Conservation (phyloP, 2,329 filamentous ascomycete genomes). For the Gliomastix tumulicola region DNA sequence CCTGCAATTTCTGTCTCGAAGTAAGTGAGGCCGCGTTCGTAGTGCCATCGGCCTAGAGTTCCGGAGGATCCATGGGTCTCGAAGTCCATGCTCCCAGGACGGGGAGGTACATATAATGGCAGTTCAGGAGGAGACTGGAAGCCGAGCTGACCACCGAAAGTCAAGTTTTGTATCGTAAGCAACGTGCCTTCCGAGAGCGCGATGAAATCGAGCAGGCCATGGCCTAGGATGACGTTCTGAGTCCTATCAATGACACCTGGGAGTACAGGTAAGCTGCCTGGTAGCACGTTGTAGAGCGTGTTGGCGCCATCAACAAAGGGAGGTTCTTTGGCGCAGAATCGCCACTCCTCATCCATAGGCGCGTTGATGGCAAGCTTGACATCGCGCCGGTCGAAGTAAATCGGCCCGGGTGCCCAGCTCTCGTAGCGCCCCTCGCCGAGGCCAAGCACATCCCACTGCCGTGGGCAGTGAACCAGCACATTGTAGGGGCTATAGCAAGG, state of each 20-base stretch:
- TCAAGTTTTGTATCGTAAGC: constrained; percentile 72
- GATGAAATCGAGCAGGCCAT: constrained; percentile 65
- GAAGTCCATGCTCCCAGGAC: constrained; percentile 35
- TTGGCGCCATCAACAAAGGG: constrained; percentile 30
- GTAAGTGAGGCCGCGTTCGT: constrained; percentile 69
- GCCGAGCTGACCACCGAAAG: constrained; percentile 63
- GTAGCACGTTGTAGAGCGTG: constrained; percentile 25
- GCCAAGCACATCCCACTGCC: constrained; percentile 64
- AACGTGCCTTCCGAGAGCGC: constrained; percentile 63
- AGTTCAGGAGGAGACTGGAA: constrained; percentile 52
- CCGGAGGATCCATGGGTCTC: constrained; percentile 29
- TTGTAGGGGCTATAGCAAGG: constrained; percentile 78
- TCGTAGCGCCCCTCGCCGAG: constrained; percentile 47
- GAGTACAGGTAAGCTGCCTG: constrained; percentile 27
- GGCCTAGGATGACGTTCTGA: constrained; percentile 64
- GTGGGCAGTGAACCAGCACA: constrained; percentile 64
- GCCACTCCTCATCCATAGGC: constrained; percentile 41
- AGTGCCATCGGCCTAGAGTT: constrained; percentile 60
- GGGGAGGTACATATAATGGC: no score
- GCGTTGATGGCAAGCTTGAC: constrained; percentile 65
- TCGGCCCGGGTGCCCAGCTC: constrained; percentile 32
- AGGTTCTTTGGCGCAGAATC: constrained; percentile 40
- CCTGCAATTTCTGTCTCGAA: constrained; percentile 56
- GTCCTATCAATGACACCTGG: constrained; percentile 66
- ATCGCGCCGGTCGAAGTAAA: constrained; percentile 65